Evolutionary conservation across 2,329 filamentous ascomycete genomes (phyloP).

Genomic region (Gaeumannomyces tritici): DNA sequence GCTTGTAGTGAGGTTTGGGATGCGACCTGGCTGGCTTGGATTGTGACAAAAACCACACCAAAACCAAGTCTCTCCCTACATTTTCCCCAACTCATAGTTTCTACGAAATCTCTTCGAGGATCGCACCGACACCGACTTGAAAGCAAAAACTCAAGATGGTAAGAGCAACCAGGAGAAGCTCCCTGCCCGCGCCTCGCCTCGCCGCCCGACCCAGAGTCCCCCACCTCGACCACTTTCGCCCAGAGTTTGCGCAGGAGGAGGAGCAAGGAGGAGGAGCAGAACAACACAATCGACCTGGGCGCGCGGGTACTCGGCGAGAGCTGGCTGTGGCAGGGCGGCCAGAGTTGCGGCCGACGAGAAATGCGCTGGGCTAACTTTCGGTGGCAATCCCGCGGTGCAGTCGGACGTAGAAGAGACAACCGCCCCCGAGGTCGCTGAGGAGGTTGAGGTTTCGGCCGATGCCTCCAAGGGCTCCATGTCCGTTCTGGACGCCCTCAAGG

Average conservation of each 20-base stretch:
- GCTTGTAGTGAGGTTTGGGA: neutral
- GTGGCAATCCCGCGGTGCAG: slow-evolving; percentile 33
- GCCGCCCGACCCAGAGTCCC: neutral
- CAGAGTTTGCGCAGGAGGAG: neutral
- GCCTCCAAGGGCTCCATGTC: slow-evolving; percentile 89
- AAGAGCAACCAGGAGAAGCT: slow-evolving; percentile 18
- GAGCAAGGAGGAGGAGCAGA: neutral
- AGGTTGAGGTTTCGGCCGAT: slow-evolving; percentile 95
- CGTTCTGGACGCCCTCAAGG: slow-evolving; percentile 96
- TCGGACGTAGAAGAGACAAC: slow-evolving; percentile 99
- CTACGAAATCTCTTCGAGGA: slow-evolving; percentile 51
- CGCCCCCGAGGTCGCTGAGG: slow-evolving; percentile 71
- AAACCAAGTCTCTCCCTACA: slow-evolving; percentile 3
- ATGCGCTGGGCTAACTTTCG: neutral
- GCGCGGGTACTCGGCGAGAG: neutral
- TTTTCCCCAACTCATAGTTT: slow-evolving; percentile 11
- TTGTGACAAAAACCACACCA: slow-evolving; percentile 2
- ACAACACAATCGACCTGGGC: neutral
- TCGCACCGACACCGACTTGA: slow-evolving; percentile 48
- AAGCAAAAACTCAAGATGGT: slow-evolving; percentile 51
- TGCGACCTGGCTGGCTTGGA: neutral
- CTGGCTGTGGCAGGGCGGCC: neutral
- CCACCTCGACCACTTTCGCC: neutral
- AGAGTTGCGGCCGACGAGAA: neutral
- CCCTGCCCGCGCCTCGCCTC: neutral